These are phyloP conservation scores for Fusarium bulbicola DNA, from an alignment of 2,329 filamentous ascomycete species.

Conservation along the genomic window DNA sequence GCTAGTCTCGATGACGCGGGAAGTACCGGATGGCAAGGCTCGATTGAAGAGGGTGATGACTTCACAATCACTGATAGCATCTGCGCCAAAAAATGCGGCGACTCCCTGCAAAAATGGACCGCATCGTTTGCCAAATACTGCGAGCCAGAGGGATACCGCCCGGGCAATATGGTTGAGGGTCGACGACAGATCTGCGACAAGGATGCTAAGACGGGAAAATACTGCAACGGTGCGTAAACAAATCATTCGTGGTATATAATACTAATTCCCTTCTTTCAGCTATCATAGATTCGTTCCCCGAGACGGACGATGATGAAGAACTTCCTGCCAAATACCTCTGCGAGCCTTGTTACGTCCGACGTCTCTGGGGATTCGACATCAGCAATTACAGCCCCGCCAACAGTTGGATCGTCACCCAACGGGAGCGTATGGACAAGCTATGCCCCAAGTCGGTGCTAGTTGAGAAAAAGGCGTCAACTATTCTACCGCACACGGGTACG, in stretches of 20 bases:
- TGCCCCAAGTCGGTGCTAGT: background rate
- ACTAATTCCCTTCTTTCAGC: background rate
- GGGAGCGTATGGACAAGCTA: background rate
- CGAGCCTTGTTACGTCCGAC: slow-evolving; percentile 1
- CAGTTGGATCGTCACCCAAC: background rate
- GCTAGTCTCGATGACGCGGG: background rate
- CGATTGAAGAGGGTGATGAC: background rate
- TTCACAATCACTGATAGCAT: background rate
- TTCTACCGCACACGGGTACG: too few relatives aligned
- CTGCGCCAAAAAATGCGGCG: background rate
- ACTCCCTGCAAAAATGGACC: background rate
- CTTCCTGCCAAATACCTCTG: background rate
- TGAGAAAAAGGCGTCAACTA: background rate
- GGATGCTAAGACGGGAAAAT: background rate
- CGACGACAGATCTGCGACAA: slow-evolving; percentile 6
- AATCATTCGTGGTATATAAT: too few relatives aligned
- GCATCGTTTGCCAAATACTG: background rate
- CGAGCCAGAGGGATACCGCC: background rate
- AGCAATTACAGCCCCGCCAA: background rate
- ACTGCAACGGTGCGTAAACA: background rate
- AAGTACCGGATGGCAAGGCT: background rate
- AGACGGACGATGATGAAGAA: background rate
- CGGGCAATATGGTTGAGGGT: background rate
- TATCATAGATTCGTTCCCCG: background rate
- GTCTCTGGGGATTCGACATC: slow-evolving; percentile 4